A percentile compares a stretch with the other conserved stretches of the same genome.
Conservation (phyloP, 169 alveolate genomes). For the Plasmodium malariae region DNA sequence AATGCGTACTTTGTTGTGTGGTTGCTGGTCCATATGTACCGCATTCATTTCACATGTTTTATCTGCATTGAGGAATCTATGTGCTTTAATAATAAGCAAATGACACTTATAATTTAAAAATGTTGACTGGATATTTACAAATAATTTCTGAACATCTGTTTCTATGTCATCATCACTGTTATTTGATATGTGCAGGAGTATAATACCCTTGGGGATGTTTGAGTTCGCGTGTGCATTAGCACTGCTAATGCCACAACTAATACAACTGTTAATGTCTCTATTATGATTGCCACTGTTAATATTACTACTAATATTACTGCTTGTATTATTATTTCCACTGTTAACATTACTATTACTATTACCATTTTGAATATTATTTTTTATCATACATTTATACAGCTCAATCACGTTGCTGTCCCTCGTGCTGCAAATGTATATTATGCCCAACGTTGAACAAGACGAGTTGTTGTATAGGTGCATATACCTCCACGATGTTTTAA, state of each 20-base stretch:
- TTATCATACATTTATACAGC: constrained; percentile 38
- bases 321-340: no score
- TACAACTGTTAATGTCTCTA: no score
- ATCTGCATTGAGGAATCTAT: constrained; percentile 19
- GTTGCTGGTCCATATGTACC: neutral
- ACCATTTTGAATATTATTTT: constrained; percentile 14
- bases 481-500: constrained; percentile 60
- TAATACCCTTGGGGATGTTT: constrained; percentile 47
- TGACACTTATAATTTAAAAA: constrained; percentile 55
- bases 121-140: constrained; percentile 56
- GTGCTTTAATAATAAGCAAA: constrained; percentile 53
- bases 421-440: constrained; percentile 52
- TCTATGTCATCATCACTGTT: constrained; percentile 56
- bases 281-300: no score
- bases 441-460: constrained; percentile 36
- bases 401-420: constrained; percentile 37
- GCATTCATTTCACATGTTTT: neutral
- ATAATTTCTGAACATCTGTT: constrained; percentile 60
- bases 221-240: no score
- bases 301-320: no score
- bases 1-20: no score
- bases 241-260: no score
- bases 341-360: no score
- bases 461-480: constrained; percentile 26
- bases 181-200: constrained; percentile 50